Evolutionary conservation across 257 asterid genomes (phyloP), one percentile per base, ranked within the genome.

Genomic region (Nicotiana tabacum): DNA sequence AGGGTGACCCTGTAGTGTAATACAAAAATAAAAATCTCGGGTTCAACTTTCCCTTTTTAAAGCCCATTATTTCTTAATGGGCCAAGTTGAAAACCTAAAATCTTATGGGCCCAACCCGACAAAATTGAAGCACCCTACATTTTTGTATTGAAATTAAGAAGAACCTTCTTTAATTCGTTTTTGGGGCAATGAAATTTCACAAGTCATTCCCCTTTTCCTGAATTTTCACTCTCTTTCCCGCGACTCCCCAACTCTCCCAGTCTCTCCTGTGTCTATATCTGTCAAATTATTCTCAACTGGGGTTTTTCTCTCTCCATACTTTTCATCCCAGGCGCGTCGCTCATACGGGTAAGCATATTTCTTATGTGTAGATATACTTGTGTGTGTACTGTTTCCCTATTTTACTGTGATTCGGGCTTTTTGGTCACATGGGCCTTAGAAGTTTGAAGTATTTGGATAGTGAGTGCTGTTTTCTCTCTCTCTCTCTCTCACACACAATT

Each of bases 151-250:
- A 2, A 12, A 21, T 9, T 6, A 12, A 24, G 18, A 74, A 13
- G n/a, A 74, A 15, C 43, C 80, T 24, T 48, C 2, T 48, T 18
- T 13, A 29, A 56, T 10, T 29, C 53, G n/a, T 78, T 39, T 32
- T 68, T 43, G 39, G 56, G 87, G 86, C 30, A 1, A 29, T 29
- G 30, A 29, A 29, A 29, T 29, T 29, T 29, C 30, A 29, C 2
- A 2, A 29, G 30, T 29, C 30, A 29, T 29, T 43, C 3, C 60
- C 66, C 5, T 17, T 27, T 55, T 56, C 32, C 9, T 43, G 30
- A 78, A 32, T 60, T 48, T 33, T 60, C 86, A 27, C 70, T 51
- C 21, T 37, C 74, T 77, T 70, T 83, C 80, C 79, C 85, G 81
- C 78, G 39, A 5, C 33, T 66, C 69, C 48, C 27, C 56, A 43